Base-by-base conservation (phyloP, 495 filamentous ascomycete species). In the Penicillium silybi region DNA sequence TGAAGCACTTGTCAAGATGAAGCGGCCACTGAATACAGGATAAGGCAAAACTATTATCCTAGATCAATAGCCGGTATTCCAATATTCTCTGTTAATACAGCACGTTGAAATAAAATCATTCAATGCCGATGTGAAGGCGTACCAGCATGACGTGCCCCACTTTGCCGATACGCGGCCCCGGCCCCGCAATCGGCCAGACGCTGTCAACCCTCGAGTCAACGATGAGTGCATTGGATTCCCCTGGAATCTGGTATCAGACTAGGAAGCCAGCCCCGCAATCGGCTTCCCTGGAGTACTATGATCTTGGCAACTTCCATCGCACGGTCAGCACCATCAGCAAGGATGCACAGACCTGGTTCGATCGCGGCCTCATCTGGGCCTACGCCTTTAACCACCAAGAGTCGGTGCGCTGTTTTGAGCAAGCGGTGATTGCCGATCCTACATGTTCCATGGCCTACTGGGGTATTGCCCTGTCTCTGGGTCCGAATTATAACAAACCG, bases 401-500 rank as follows among this genome's bases (percentile, higher is more conserved):
- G 56, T 71, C 81, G 2, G 71, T 60, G 8, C 66, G 60, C 42
- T 87, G 84, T 64, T 87, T 86, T 52, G 72, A 82, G 48, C 71
- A 75, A 4, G 81, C 81, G 15, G 78, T 82, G 38, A 56, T 68
- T 0, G 37, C 66, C 34, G 85, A 89, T 55, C 59, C 68, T 0
- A 49, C 58, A 4, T 86, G 80, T 54, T 75, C 78, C 5, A 80
- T 88, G 66, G 84, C 81, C 17, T 79, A 85, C 47, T 89, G 85
- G 85, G 85, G 85, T 0, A 63, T 85, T 3, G 83, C 86, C 0
- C 87, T 80, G 55, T 61, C 80, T 1, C 58, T 85, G 0, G 86
- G 86, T 0, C 84, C 86, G 2, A 87, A 89, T 50, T 89, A 88
- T 65, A 88, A 89, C 57, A 88, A 88, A 60, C 82, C 85, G 0